Percentiles rank a stretch among this genome's conserved stretches.
phyloP scores from a whole-genome alignment of 306 rosid species.

The Ziziphus jujuba region DNA sequence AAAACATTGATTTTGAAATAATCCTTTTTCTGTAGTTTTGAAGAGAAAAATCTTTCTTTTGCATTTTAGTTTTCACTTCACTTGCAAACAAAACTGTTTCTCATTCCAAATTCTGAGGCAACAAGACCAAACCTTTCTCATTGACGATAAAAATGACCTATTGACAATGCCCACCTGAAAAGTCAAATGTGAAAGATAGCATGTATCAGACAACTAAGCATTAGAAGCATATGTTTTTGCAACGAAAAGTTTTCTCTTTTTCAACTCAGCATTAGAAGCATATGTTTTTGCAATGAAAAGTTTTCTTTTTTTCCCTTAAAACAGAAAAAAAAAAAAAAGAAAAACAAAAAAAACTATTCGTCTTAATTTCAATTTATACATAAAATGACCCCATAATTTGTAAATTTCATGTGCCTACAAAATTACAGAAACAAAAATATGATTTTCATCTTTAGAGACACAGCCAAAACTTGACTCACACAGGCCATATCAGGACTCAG shows the following conservation, averaged over 20 bases:
- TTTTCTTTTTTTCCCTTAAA: no score
- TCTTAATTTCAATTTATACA: constrained; percentile 5
- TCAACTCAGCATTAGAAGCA: no score
- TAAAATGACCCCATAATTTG: not conserved
- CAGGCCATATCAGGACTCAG: not conserved
- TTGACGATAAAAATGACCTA: constrained; percentile 63
- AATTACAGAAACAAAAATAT: not conserved
- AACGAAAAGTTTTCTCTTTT: no score
- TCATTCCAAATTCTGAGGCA: constrained; percentile 6
- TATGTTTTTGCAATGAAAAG: no score
- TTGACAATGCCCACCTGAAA: constrained; percentile 73
- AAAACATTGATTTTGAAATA: no score
- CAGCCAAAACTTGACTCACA: no score
- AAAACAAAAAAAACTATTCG: not conserved
- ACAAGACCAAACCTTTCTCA: constrained; percentile 79
- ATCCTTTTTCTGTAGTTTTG: no score
- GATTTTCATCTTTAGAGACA: no score
- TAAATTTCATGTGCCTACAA: not conserved
- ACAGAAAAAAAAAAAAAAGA: not conserved
- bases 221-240: constrained; percentile 4
- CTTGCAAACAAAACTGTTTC: not conserved
- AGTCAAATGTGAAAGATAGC: constrained; percentile 13
- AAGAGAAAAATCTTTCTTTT: no score
- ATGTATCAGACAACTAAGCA: constrained; percentile 9
- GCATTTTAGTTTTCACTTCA: no score